Conservation (phyloP, 2,329 filamentous ascomycete species). For the Colletotrichum gigasporum region DNA sequence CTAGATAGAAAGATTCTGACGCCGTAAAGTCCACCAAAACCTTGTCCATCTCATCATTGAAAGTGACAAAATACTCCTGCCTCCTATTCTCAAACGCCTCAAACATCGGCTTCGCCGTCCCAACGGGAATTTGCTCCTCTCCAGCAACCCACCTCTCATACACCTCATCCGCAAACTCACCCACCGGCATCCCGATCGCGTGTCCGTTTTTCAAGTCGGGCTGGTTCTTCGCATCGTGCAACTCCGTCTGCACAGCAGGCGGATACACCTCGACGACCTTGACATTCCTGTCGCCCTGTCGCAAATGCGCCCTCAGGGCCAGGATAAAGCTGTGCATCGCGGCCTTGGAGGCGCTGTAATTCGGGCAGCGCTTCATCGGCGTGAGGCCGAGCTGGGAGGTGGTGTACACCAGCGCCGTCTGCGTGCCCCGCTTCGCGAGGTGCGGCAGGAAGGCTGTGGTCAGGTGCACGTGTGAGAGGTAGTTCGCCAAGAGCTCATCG, state of each 20-base stretch:
- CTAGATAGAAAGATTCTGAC: no score
- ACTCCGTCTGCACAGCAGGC: slow-evolving; percentile 38
- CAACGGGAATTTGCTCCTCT: slow-evolving; percentile 44
- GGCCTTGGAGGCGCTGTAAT: slow-evolving; percentile 41
- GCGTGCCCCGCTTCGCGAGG: slow-evolving; percentile 29
- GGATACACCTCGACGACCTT: slow-evolving; percentile 40
- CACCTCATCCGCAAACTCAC: slow-evolving; percentile 53
- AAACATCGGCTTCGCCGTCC: slow-evolving; percentile 8
- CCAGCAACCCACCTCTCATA: slow-evolving; percentile 51
- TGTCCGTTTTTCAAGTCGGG: slow-evolving; percentile 11
- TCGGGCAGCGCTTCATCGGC: slow-evolving; percentile 31
- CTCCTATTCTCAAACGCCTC: slow-evolving; percentile 5
- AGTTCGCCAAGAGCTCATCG: slow-evolving; percentile 39
- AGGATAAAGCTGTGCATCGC: slow-evolving; percentile 39
- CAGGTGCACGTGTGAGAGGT: slow-evolving; percentile 39
- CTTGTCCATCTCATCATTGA: slow-evolving; percentile 1
- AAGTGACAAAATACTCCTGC: neutral
- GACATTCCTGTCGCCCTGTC: slow-evolving; percentile 21
- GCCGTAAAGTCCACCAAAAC: slow-evolving; percentile 32
- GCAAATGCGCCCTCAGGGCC: slow-evolving; percentile 32
- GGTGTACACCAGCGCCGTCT: slow-evolving; percentile 33
- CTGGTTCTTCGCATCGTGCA: slow-evolving; percentile 13
- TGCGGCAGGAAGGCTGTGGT: slow-evolving; percentile 40
- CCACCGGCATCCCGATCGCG: slow-evolving; percentile 45
- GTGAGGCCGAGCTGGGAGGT: slow-evolving; percentile 31